Evolutionary conservation across 176 grass and related monocot species (phyloP), one percentile per base, ranked within the genome.

Genomic region (Rhipidocladum racemiflorum): DNA sequence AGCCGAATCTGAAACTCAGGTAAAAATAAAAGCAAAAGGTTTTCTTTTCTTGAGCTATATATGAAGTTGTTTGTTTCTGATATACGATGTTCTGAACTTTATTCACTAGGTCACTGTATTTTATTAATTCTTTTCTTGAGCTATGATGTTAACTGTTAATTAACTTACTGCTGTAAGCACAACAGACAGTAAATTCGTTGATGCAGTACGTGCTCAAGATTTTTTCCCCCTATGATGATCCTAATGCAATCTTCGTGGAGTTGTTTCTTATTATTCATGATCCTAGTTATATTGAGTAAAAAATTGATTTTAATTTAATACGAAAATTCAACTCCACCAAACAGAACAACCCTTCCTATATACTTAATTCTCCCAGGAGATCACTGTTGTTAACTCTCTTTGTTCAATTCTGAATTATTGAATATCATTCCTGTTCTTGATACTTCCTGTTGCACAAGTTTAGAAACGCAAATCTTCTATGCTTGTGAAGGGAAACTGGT

Each of bases 401-500:
- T 74, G 44, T 78, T 55, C 24, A 21, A 25, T 57, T 35, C 4
- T 74, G 24, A 46, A 64, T 28, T 20, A 77, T 4, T 35, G 4
- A 76, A 42, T 42, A 68, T 2, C 11, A 66, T 75, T 74, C 18
- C 20, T 38, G 16, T 74, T 14, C 18, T 30, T 60, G 53, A 48
- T 54, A 30, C 20, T 62, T 73, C 25, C 4, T 83, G 23, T 61
- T 42, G 15, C 45, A 30, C 65, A 65, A 38, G 65, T 16, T 24
- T 65, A 77, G 21, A 72, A 63, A 77, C 27, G 27, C 12, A 38
- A 45, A 28, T 80, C 10, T 65, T 70, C 25, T 80, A 83, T 92
- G 34, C 4, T 78, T 81, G 23, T 88, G 75, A 34, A 92, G 93
- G 93, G 70, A 18, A 92, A 92, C 45, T 95, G 93, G 93, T 95